Conservation (phyloP, 352 stramenopile species). For the Phytophthora fragariaefolia region DNA sequence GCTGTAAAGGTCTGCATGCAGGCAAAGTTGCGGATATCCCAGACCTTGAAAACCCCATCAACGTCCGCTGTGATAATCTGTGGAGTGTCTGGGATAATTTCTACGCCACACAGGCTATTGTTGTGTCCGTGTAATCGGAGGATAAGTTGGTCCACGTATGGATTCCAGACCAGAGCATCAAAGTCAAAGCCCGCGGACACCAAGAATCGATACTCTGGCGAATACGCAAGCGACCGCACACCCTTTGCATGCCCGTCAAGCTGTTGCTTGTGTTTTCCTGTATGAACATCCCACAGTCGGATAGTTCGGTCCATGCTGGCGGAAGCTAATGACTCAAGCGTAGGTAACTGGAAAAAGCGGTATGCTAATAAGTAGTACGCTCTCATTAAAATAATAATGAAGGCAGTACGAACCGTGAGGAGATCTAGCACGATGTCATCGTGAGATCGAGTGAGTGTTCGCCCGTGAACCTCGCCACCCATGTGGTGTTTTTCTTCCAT, state of each 20-base stretch:
- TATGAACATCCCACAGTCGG: slow-evolving; percentile 89
- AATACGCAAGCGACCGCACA: slow-evolving; percentile 83
- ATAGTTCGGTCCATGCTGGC: slow-evolving; percentile 91
- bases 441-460: slow-evolving; percentile 77
- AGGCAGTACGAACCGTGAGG: slow-evolving; percentile 56
- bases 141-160: slow-evolving; percentile 91
- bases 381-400: no score
- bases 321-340: slow-evolving; percentile 82
- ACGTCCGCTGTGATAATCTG: slow-evolving; percentile 90
- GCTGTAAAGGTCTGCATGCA: slow-evolving; percentile 90
- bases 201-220: slow-evolving; percentile 86
- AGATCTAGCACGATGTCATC: slow-evolving; percentile 90
- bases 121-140: slow-evolving; percentile 86
- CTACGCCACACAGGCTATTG: slow-evolving; percentile 84
- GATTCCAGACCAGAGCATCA: slow-evolving; percentile 90
- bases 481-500: slow-evolving; percentile 90
- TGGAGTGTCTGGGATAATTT: slow-evolving; percentile 86
- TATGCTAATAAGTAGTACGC: no score
- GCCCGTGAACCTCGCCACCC: slow-evolving; percentile 62
- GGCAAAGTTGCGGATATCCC: slow-evolving; percentile 91
- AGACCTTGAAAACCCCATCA: slow-evolving; percentile 88
- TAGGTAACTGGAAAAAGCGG: slow-evolving; percentile 64
- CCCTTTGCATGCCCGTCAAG: slow-evolving; percentile 87
- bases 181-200: slow-evolving; percentile 91
- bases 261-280: slow-evolving; percentile 85